Evolutionary conservation across 495 filamentous ascomycete species (phyloP).

Genomic region (Neurospora pannonica): DNA sequence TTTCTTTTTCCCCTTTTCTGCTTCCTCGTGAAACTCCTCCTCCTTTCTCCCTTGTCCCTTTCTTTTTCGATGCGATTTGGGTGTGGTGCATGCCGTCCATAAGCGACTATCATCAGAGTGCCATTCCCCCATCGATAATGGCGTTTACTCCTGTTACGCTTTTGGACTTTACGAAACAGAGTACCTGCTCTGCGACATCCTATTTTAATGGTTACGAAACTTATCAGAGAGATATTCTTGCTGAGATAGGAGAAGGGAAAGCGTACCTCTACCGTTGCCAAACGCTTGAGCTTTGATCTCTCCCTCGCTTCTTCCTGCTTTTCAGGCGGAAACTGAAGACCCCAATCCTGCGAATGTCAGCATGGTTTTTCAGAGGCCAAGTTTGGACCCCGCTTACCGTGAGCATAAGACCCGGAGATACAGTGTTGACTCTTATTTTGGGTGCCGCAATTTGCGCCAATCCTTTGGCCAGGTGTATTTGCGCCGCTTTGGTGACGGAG

Average conservation of each 20-base stretch:
- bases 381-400: conserved; percentile 24
- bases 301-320: conserved; percentile 30
- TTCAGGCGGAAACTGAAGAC: conserved; percentile 36
- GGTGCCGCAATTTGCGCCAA: conserved; percentile 41
- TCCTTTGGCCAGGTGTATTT: conserved; percentile 45
- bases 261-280: conserved; percentile 41
- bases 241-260: background rate
- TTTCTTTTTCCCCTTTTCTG: background rate
- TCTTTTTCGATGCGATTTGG: background rate
- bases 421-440: conserved; percentile 44
- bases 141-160: conserved; percentile 36
- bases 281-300: conserved; percentile 40
- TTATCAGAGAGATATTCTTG: background rate
- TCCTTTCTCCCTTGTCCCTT: background rate
- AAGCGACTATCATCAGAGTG: conserved; percentile 4
- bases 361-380: background rate
- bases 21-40: too few species aligned
- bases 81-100: background rate
- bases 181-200: conserved; percentile 40
- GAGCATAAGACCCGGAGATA: conserved; percentile 42
- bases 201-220: background rate
- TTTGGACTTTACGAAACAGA: conserved; percentile 30
- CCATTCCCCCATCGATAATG: conserved; percentile 34
- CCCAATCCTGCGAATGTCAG: conserved; percentile 38
- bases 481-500: conserved; percentile 46